Evolutionary conservation across 1,284 basidiomycete genomes (phyloP), one percentile per base, ranked within the genome.

Genomic region (Moniliophthora roreri): DNA sequence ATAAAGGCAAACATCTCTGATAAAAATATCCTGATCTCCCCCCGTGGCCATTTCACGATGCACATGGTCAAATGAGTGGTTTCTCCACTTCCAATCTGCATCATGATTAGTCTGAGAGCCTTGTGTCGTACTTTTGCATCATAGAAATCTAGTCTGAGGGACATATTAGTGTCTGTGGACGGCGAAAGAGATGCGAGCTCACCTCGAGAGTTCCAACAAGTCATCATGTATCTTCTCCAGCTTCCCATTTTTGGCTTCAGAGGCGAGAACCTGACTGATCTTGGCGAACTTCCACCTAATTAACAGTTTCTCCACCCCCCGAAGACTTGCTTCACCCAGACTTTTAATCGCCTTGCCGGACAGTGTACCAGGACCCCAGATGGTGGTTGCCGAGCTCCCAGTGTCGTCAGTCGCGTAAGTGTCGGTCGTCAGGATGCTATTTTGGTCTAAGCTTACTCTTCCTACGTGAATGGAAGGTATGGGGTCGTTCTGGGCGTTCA

Each of bases 351-450:
- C 62, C 23, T 52, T 53, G n/a, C 62, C 60, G 10, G 62, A 63
- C 5, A 61, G 42, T 15, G 60, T 61, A 6, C 62, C 62, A 3
- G 62, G 60, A 3, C 62, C 62, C 62, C 62, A 63, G 20, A 59
- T 50, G 4, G 62, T 61, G 4, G 58, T 52, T 26, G 57, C 51
- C 42, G 56, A 58, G 20, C 53, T 55, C 23, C 35, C 40, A 21
- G 57, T 53, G n/a, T 50, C 45, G 23, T 32, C 46, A 1, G 57
- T 58, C 23, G 42, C 44, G 32, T 46, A 48, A 16, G 51, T 50
- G 15, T 48, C 45, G 8, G 36, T 7, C 8, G 54, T 52, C 35
- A 39, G 23, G 13, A 38, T 38, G 26, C 53, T 55, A 28, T 36
- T 26, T 11, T 45, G 44, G 32, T 55, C 53, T 11, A 32, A 32